A percentile compares a stretch with the other conserved stretches of the same genome.
phyloP scores from a whole-genome alignment of 192 early-diverging fungal species.

The Lobulomyces angularis region DNA sequence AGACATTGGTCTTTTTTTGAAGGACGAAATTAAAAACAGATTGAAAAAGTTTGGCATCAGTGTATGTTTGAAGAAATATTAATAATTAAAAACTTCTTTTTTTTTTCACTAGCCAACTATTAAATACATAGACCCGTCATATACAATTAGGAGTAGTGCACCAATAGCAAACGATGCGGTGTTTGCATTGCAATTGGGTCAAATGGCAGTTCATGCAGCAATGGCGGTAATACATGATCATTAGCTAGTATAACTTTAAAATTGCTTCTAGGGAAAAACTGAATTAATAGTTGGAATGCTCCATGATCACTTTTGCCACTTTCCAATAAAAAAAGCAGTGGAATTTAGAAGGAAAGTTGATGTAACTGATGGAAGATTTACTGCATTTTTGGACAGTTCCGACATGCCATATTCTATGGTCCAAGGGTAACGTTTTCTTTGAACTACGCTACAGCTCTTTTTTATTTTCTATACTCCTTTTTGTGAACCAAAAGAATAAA shows the following conservation, averaged over 20 bases:
- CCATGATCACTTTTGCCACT: constrained; percentile 15
- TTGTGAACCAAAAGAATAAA: no score
- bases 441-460: no score
- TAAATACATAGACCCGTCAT: constrained; percentile 25
- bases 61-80: constrained; percentile 1
- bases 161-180: constrained; percentile 15
- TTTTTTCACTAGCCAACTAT: constrained; percentile 11
- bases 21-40: constrained; percentile 9
- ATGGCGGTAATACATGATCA: no score
- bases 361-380: constrained; percentile 5
- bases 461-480: no score
- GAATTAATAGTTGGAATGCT: constrained; percentile 13
- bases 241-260: no score
- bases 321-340: constrained; percentile 16
- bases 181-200: constrained; percentile 14
- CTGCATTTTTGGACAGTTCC: constrained; percentile 8
- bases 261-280: no score
- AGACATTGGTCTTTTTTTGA: constrained; percentile 18
- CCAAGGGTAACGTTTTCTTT: no score
- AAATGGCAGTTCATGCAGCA: constrained; percentile 20
- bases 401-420: no score
- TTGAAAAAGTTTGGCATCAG: constrained; percentile 11
- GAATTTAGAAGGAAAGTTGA: constrained; percentile 22
- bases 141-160: constrained; percentile 11
- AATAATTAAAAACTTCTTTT: no score